Conservation (phyloP, 371 early-diverging fungal species). For the Chytridium lagenaria region DNA sequence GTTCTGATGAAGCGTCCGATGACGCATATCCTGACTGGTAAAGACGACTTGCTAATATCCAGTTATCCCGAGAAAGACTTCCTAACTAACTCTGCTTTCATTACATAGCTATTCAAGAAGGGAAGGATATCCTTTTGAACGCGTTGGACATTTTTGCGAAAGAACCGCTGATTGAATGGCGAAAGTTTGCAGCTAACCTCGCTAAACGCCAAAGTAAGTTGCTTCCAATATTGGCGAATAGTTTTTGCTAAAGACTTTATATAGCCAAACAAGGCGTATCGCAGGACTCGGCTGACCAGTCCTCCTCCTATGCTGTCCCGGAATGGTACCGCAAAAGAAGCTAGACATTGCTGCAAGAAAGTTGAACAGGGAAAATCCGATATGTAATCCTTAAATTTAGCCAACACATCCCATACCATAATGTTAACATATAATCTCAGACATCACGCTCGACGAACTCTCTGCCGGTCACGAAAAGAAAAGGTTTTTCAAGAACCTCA, state of each 20-base stretch:
- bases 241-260: neutral
- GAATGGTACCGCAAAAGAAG: constrained; percentile 79
- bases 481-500: constrained; percentile 51
- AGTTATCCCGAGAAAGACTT: too few relatives aligned
- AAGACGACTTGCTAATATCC: constrained; percentile 7
- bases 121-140: constrained; percentile 61
- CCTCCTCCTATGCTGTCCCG: constrained; percentile 44
- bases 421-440: constrained; percentile 3
- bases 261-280: neutral
- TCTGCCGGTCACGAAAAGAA: constrained; percentile 62
- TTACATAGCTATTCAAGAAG: constrained; percentile 57
- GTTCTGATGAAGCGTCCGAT: constrained; percentile 63
- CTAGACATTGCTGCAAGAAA: constrained; percentile 71
- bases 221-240: neutral
- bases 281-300: neutral
- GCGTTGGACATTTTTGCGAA: constrained; percentile 75
- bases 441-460: constrained; percentile 57
- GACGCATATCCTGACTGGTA: constrained; percentile 63
- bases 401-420: constrained; percentile 11
- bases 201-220: constrained; percentile 63
- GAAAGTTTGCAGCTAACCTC: constrained; percentile 67
- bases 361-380: constrained; percentile 71
- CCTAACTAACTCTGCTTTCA: neutral
- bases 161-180: constrained; percentile 69
- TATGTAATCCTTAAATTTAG: constrained; percentile 28